These are phyloP conservation scores for Chenopodium berlandieri DNA, from an alignment of 148 eudicot species.

Conservation along the genomic window DNA sequence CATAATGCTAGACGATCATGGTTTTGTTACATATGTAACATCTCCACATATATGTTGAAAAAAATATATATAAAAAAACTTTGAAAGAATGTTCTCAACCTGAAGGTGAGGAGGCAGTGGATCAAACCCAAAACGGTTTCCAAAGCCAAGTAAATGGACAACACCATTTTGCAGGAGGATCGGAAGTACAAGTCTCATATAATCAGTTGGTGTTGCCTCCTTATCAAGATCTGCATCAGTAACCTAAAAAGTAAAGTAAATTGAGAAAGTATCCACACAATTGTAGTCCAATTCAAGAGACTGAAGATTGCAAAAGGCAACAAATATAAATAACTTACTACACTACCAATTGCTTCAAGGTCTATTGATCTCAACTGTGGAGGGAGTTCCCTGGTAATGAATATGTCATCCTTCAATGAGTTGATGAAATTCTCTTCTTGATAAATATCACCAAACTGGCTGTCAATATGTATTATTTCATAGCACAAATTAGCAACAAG, in stretches of 20 bases:
- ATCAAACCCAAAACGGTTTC: constrained; percentile 90
- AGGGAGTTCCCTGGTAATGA: constrained; percentile 76
- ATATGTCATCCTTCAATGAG: constrained; percentile 55
- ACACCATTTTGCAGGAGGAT: constrained; percentile 55
- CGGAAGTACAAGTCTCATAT: constrained; percentile 62
- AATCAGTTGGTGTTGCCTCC: constrained; percentile 75
- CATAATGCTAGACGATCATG: background rate
- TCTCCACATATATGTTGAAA: background rate
- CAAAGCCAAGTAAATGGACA: constrained; percentile 90
- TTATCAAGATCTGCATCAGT: constrained; percentile 86
- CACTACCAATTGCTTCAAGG: constrained; percentile 78
- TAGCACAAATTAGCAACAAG: constrained; percentile 3
- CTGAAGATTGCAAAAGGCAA: background rate
- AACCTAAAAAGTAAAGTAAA: constrained; percentile 42
- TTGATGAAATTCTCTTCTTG: constrained; percentile 71
- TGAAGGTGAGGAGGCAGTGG: constrained; percentile 76
- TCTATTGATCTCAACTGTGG: constrained; percentile 55
- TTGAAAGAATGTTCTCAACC: constrained; percentile 37
- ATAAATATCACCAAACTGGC: constrained; percentile 90
- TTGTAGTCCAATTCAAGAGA: background rate
- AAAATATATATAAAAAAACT: background rate
- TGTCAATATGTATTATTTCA: constrained; percentile 34
- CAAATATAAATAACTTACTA: constrained; percentile 45
- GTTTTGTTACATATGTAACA: background rate
- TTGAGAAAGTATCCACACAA: background rate